Base-by-base conservation (phyloP, 2,329 filamentous ascomycete genomes). In the Leptographium flavum region DNA sequence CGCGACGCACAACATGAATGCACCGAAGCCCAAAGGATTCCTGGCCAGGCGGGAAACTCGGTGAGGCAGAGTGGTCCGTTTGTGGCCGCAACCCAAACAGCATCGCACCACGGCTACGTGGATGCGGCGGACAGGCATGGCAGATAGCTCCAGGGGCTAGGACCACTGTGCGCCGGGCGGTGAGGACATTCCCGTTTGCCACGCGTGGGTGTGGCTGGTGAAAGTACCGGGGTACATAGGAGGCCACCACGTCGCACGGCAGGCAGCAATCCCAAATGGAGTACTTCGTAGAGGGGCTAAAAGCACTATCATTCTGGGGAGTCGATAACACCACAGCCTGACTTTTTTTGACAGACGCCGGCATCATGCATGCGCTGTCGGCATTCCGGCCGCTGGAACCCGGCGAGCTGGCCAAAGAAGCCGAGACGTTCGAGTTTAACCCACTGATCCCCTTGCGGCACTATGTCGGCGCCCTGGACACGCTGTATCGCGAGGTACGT, bases 341-440 rank as follows among this genome's bases (percentile, higher is more conserved):
- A 28, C 27, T 28, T 28, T 28, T 11, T 7, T 8, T 8, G 8
- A 28, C 27, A 28, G 27, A 28, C 8, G 27, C 27, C n/a, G 11
- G n/a, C 5, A 10, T 25, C 7, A n/a, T 23, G 35, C 21, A 37
- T 15, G 8, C 14, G 14, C 39, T n/a, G 8, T 31, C 38, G 21
- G 37, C 4, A 11, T 46, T 41, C 22, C 40, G 66, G 56, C 87
- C 87, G 35, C 65, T 82, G 62, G 87, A 71, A 52, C 73, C 92
- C 47, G 80, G 81, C 56, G 83, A 93, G 57, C 82, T 96, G 49
- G 76, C 81, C 11, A 69, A 74, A 27, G 78, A 81, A 53, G 92
- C 90, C 3, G 71, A 80, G 51, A 76, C 82, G 52, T 95, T 92
- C 59, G 77, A 83, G 47, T 96, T 88, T 66, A 85, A 87, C 59